These are phyloP conservation scores for Ceratobasidium sp. DNA, from an alignment of 1,284 basidiomycete species.

Conservation along the genomic window DNA sequence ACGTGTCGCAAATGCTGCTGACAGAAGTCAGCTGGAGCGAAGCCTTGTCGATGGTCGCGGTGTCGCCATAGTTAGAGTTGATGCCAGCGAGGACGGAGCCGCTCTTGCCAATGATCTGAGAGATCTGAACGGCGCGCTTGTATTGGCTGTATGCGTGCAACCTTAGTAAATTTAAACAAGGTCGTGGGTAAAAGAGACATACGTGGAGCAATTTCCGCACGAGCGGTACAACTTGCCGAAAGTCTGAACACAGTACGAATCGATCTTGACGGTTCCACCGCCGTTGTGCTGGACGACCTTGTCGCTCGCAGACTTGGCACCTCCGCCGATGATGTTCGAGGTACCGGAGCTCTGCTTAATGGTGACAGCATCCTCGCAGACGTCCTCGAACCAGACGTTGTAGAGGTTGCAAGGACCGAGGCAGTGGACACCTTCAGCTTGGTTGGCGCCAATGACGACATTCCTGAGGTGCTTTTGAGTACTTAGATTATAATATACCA, in stretches of 20 bases:
- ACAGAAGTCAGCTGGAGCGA: too few relatives aligned
- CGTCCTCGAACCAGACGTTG: constrained; percentile 55
- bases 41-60: too few relatives aligned
- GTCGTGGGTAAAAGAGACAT: constrained; percentile 17
- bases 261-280: constrained; percentile 45
- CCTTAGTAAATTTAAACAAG: background rate
- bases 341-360: constrained; percentile 40
- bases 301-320: constrained; percentile 15
- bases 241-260: background rate
- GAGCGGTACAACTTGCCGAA: too few relatives aligned
- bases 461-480: constrained; percentile 51
- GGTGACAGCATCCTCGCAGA: constrained; percentile 62
- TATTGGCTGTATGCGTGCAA: constrained; percentile 6
- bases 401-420: too few relatives aligned
- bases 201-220: too few relatives aligned
- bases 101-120: too few relatives aligned
- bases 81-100: too few relatives aligned
- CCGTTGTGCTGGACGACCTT: constrained; percentile 42
- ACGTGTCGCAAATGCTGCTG: too few relatives aligned
- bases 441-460: constrained; percentile 61
- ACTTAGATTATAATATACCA: background rate
- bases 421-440: constrained; percentile 49
- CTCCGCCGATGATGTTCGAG: background rate
- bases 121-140: background rate
- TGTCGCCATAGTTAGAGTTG: too few relatives aligned